phyloP scores from a whole-genome alignment of 2,329 filamentous ascomycete genomes.

The Phyllosticta paracitricarpa region DNA sequence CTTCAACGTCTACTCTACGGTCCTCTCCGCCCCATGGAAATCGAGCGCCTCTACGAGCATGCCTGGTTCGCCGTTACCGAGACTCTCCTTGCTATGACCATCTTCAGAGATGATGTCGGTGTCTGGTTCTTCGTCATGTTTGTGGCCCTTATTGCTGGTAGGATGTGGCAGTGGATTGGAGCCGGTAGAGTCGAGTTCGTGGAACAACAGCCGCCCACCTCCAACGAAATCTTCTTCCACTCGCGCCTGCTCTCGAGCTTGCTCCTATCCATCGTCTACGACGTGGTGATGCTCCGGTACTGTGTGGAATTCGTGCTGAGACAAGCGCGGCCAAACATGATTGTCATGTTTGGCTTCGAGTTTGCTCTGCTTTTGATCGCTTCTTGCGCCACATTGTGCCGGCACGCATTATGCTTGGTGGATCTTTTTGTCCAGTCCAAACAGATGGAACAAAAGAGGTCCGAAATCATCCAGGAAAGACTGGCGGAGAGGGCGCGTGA shows the following conservation, averaged over 20 bases:
- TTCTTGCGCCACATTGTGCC: slow-evolving; percentile 66
- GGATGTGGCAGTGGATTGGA: slow-evolving; percentile 98
- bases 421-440: slow-evolving; percentile 66
- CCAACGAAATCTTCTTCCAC: slow-evolving; percentile 80
- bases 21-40: slow-evolving; percentile 80
- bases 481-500: slow-evolving; percentile 31
- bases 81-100: slow-evolving; percentile 95
- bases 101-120: slow-evolving; percentile 90
- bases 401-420: slow-evolving; percentile 68
- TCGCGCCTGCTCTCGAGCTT: slow-evolving; percentile 38
- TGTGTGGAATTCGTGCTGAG: slow-evolving; percentile 73
- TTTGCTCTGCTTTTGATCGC: slow-evolving; percentile 79
- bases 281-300: slow-evolving; percentile 70
- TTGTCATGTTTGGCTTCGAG: slow-evolving; percentile 99
- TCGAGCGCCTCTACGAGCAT: slow-evolving; percentile 94
- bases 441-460: slow-evolving; percentile 56
- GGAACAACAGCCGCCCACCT: slow-evolving; percentile 82
- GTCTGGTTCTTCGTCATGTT: slow-evolving; percentile 97
- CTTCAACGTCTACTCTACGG: slow-evolving; percentile 88
- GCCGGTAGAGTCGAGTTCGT: slow-evolving; percentile 88
- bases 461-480: slow-evolving; percentile 49
- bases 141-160: slow-evolving; percentile 79
- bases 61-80: slow-evolving; percentile 98
- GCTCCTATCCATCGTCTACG: slow-evolving; percentile 44
- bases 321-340: slow-evolving; percentile 91